These are phyloP conservation scores for Coniochaeta sp. DNA, from an alignment of 2,329 filamentous ascomycete species.

Conservation along the genomic window DNA sequence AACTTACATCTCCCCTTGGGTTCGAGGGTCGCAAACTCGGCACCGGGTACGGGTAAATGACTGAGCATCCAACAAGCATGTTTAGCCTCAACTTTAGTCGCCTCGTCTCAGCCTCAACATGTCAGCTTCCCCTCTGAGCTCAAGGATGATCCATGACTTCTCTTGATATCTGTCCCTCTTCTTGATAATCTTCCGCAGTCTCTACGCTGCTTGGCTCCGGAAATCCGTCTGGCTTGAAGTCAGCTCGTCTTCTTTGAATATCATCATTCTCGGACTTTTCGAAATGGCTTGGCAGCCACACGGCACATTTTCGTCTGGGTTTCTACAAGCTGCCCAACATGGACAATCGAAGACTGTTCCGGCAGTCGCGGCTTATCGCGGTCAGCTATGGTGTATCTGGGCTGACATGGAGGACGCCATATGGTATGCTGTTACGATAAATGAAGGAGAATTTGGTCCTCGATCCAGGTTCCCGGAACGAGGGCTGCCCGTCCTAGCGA, in stretches of 20 bases:
- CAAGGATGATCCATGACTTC: background rate
- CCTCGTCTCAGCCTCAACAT: background rate
- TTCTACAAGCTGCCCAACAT: constrained; percentile 15
- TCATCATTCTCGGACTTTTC: background rate
- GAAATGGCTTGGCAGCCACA: constrained; percentile 22
- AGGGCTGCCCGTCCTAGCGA: constrained; percentile 24
- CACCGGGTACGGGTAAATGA: background rate
- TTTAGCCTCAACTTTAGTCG: background rate
- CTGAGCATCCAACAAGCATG: background rate
- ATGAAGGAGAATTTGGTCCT: constrained; percentile 17
- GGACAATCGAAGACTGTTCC: constrained; percentile 23
- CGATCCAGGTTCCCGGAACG: constrained; percentile 19
- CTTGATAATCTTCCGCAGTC: background rate
- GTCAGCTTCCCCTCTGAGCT: background rate
- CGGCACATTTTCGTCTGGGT: constrained; percentile 17
- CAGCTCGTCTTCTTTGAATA: background rate
- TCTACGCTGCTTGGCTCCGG: background rate
- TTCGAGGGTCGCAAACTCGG: background rate
- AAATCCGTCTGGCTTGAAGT: background rate
- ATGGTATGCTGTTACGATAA: constrained; percentile 23
- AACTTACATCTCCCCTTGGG: background rate
- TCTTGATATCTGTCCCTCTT: background rate
- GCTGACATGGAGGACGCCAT: constrained; percentile 17
- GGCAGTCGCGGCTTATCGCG: constrained; percentile 24
- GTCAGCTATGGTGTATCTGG: constrained; percentile 28